Base-by-base conservation (phyloP, 495 filamentous ascomycete species). In the Podospora australis region DNA sequence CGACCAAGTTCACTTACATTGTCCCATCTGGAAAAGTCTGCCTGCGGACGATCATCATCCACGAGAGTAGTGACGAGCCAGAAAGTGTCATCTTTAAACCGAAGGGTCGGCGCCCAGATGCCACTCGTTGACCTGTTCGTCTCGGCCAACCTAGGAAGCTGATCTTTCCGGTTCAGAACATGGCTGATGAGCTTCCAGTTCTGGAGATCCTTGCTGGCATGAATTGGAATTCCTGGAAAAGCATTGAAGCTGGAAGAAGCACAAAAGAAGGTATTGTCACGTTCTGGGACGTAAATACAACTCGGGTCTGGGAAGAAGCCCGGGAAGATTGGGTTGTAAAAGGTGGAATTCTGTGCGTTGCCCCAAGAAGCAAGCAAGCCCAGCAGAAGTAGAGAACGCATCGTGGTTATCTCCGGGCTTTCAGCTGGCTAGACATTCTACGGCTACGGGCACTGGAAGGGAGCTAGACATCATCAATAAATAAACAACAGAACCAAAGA, bases 261-360 rank as follows among this genome's bases (percentile, higher is more conserved):
- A 45, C 73, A 77, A 58, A 74, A 79, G 59, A 74, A 75, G 9
- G 72, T 78, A 19, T 71, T 52, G 39, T 75, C 63, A 48, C 64
- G 67, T 22, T 77, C 69, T 1, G 62, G 52, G 4, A 78, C 71
- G 43, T 67, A 73, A 23, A 78, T 74, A 50, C 74, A 78, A 49
- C 67, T 72, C 1, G 78, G 78, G 53, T 80, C 77, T 0, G 77
- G 74, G 52, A 76, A 70, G 53, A 76, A 79, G 17, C 77, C 76
- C 0, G 75, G 75, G 7, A 78, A 50, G 44, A 78, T 75, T 10
- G 77, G 77, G 54, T 80, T 78, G 39, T 58, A 55, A 46, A 68
- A 68, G 5, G 68, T 67, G 6, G 67, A 69, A 34, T 69, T 53
- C 6, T 4, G 16, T 14, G 6, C 35, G 47, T 51, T 43, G 6